Evolutionary conservation across 225 moss, liverwort and hornwort species (phyloP).

Genomic region (Marchantia polymorpha): DNA sequence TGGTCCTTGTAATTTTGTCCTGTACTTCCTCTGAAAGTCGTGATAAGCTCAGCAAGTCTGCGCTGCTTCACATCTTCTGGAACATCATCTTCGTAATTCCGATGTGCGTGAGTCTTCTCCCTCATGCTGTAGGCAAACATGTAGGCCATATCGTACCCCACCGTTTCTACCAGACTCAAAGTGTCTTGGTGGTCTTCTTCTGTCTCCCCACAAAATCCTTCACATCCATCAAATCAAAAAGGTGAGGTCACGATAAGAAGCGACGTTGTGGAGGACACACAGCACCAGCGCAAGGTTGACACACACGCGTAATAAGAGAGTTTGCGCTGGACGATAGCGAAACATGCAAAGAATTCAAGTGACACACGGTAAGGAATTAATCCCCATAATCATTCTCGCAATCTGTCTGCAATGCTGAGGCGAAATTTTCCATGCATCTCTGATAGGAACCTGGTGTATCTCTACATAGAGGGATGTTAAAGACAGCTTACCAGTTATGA

Average conservation of each 20-base stretch:
- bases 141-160: constrained; percentile 96
- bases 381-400: not conserved
- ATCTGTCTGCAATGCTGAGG: too few relatives aligned
- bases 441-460: not conserved
- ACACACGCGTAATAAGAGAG: not conserved
- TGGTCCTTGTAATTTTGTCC: constrained; percentile 73
- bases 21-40: constrained; percentile 73
- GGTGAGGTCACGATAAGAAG: not conserved
- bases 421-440: not conserved
- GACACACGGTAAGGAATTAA: not conserved
- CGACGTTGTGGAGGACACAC: not conserved
- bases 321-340: not conserved
- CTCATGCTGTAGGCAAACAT: constrained; percentile 99
- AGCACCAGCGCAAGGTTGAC: not conserved
- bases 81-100: constrained; percentile 81
- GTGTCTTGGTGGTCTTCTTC: constrained; percentile 93
- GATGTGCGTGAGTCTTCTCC: constrained; percentile 80
- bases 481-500: constrained; percentile 71
- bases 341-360: not conserved
- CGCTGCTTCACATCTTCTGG: constrained; percentile 77
- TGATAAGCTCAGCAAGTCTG: constrained; percentile 82
- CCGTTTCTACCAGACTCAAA: constrained; percentile 63
- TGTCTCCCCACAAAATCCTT: constrained; percentile 95
- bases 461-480: not conserved
- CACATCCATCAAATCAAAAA: constrained; percentile 13